Base-by-base conservation (phyloP, 495 filamentous ascomycete genomes). In the Aspergillus campestris region DNA sequence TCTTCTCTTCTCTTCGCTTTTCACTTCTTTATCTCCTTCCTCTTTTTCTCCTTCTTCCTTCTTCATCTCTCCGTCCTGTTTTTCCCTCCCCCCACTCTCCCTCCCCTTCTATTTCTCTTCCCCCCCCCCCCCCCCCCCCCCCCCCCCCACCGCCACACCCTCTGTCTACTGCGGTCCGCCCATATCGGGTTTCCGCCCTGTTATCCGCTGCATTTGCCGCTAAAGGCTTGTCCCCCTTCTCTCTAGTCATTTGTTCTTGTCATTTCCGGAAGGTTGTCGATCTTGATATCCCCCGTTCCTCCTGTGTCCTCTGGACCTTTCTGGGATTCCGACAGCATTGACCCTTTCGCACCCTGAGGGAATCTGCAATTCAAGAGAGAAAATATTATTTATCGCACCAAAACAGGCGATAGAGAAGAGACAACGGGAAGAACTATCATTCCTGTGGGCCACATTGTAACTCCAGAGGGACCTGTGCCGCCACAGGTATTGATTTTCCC, bases 201-300 rank as follows among this genome's bases (percentile, higher is more conserved):
- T 24, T 24, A 24, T 24, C 18, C 18, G 18, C 18, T 24, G 18
- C 18, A 24, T 39, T 44, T 39, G 12, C 34, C 35, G 33, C 31
- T 33, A 31, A 44, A 36, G 31, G 30, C 27, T 47, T 38, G n/a
- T 27, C 45, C 34, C 47, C 38, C 36, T 43, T 31, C 42, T n/a
- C 11, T 40, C 44, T 45, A 45, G 49, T 40, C 39, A 35, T 44
- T n/a, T 39, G 27, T 44, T 38, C 37, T 41, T 35, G 32, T 48
- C 50, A 41, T 49, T 50, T 45, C 46, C 44, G 43, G 48, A 42
- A 35, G 45, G 32, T 40, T 32, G 53, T 45, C 41, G 44, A 52
- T 53, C 48, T 54, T 59, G 57, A 59, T 59, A 59, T 56, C 41
- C 44, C 42, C 24, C 33, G 24, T 18, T n/a, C 44, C 41, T 39